Conservation (phyloP, 2,329 filamentous ascomycete genomes). For the Dactylonectria macrodidyma region DNA sequence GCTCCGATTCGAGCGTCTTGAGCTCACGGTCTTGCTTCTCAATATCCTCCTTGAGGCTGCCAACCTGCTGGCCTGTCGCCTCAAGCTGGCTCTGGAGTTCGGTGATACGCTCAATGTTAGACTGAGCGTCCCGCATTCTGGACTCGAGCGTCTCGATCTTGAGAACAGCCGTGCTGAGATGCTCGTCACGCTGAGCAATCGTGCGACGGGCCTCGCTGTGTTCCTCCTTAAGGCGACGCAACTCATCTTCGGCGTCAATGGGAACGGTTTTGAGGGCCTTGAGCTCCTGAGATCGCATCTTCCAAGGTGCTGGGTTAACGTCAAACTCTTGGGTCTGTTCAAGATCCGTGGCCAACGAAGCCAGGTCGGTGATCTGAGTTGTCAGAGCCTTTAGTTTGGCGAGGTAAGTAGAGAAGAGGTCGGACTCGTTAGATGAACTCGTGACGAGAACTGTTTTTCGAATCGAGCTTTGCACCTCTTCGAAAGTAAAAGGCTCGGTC, state of each 20-base stretch:
- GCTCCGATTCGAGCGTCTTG: slow-evolving; percentile 74
- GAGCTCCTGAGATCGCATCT: slow-evolving; percentile 84
- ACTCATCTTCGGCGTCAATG: slow-evolving; percentile 87
- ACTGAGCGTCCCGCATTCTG: slow-evolving; percentile 85
- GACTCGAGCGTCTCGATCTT: slow-evolving; percentile 95
- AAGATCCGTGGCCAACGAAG: slow-evolving; percentile 78
- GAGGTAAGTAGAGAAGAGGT: slow-evolving; percentile 79
- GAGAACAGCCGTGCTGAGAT: slow-evolving; percentile 88
- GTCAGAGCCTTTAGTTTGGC: slow-evolving; percentile 77
- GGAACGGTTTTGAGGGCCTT: slow-evolving; percentile 86
- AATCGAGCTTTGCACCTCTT: slow-evolving; percentile 77
- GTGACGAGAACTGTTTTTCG: slow-evolving; percentile 63
- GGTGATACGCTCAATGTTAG: slow-evolving; percentile 79
- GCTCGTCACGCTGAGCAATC: slow-evolving; percentile 82
- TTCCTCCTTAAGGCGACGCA: slow-evolving; percentile 84
- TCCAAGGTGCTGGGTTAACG: slow-evolving; percentile 83
- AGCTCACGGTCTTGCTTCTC: slow-evolving; percentile 78
- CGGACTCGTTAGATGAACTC: slow-evolving; percentile 73
- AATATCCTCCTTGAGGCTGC: slow-evolving; percentile 73
- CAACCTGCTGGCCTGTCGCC: slow-evolving; percentile 64
- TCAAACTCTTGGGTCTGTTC: slow-evolving; percentile 86
- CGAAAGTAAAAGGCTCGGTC: slow-evolving; percentile 75
- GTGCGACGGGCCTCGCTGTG: slow-evolving; percentile 82
- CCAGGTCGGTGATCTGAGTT: slow-evolving; percentile 77
- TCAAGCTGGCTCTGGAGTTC: slow-evolving; percentile 75